phyloP scores from a whole-genome alignment of 768 basidiomycete genomes.

The Phlebiopsis gigantea region DNA sequence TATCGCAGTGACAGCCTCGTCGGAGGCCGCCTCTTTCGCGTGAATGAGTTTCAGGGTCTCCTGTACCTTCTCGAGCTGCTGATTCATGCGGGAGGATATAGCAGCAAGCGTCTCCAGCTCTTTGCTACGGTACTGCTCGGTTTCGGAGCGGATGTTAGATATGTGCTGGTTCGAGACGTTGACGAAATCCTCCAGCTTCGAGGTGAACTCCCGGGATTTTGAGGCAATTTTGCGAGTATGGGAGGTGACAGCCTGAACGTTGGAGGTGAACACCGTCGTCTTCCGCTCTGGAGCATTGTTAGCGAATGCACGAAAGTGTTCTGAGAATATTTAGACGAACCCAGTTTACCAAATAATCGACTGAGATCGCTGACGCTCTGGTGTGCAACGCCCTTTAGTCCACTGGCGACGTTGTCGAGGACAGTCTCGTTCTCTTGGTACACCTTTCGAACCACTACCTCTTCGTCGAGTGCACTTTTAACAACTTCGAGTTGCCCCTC shows the following conservation, averaged over 20 bases:
- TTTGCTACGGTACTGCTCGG: slow-evolving; percentile 48
- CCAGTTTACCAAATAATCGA: slow-evolving; percentile 77
- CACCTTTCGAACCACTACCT: slow-evolving; percentile 70
- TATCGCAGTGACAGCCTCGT: slow-evolving; percentile 44
- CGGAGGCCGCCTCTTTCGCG: slow-evolving; percentile 48
- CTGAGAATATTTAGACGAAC: slow-evolving; percentile 34
- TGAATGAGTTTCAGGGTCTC: slow-evolving; percentile 49
- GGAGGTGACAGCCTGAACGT: slow-evolving; percentile 57
- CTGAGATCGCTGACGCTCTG: slow-evolving; percentile 67
- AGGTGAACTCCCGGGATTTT: slow-evolving; percentile 47
- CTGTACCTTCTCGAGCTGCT: slow-evolving; percentile 51
- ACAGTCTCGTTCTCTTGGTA: slow-evolving; percentile 68
- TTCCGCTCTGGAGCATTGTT: slow-evolving; percentile 60
- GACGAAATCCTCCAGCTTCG: slow-evolving; percentile 58
- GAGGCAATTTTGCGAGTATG: slow-evolving; percentile 56
- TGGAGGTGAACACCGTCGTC: slow-evolving; percentile 52
- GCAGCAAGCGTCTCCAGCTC: slow-evolving; percentile 49
- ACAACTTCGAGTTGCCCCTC: slow-evolving; percentile 53
- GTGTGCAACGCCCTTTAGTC: slow-evolving; percentile 58
- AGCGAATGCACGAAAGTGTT: not conserved
- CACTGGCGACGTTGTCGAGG: slow-evolving; percentile 68
- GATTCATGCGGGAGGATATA: slow-evolving; percentile 49
- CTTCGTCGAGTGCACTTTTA: slow-evolving; percentile 69
- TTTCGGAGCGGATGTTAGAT: slow-evolving; percentile 47
- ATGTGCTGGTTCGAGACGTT: slow-evolving; percentile 51